A percentile compares a stretch with the other conserved stretches of the same genome.
Evolutionary conservation across 768 basidiomycete genomes (phyloP).

Genomic region (Mycena galopus): DNA sequence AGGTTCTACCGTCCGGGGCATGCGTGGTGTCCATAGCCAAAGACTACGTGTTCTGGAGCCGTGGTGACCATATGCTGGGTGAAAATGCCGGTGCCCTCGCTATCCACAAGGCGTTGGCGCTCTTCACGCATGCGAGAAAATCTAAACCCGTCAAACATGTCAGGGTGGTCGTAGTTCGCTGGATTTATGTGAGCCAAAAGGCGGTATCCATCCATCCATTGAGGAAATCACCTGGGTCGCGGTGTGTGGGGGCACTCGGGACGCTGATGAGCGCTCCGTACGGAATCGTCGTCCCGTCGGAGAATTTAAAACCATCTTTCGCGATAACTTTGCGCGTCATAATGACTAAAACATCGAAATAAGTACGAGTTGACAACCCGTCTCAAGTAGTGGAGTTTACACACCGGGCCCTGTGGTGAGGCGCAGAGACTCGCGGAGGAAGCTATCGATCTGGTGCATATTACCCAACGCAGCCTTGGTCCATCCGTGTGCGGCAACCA

Average conservation of each 20-base stretch:
- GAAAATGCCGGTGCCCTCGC: not conserved
- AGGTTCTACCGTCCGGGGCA: not conserved
- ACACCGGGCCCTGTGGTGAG: conserved; percentile 11
- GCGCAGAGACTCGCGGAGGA: conserved; percentile 42
- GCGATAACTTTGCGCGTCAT: conserved; percentile 46
- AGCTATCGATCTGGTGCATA: conserved; percentile 44
- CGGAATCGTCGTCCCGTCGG: conserved; percentile 52
- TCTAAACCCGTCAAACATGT: not conserved
- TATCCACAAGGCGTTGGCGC: conserved; percentile 42
- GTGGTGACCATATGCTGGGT: conserved; percentile 7
- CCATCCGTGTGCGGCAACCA: conserved; percentile 47
- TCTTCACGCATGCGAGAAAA: conserved; percentile 17
- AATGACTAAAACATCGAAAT: conserved; percentile 35
- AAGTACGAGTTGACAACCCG: not conserved
- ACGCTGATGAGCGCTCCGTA: conserved; percentile 44
- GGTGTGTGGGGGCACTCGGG: conserved; percentile 13
- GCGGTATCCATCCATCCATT: not conserved
- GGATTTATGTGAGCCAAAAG: not conserved
- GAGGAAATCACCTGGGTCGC: not conserved
- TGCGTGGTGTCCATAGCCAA: not conserved
- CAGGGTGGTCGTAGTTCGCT: not conserved
- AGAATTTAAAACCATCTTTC: conserved; percentile 48
- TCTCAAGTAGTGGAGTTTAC: not conserved
- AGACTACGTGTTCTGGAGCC: not conserved
- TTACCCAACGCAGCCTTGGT: conserved; percentile 47